phyloP scores from a whole-genome alignment of 805 yeast genomes.

The Candida ortonii region DNA sequence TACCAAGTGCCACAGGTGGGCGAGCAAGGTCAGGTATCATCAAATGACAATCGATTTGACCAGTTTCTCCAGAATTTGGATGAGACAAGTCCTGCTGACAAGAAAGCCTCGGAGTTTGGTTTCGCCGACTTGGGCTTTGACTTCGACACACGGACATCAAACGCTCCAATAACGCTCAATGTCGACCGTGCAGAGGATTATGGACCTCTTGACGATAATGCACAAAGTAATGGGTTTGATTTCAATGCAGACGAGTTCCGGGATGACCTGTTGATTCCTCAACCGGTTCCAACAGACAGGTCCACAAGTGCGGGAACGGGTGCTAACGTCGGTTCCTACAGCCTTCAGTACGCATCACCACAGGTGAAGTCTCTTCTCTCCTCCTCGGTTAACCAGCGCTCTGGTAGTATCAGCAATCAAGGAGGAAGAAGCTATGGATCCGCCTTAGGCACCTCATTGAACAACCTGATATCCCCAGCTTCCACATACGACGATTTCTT shows the following conservation, averaged over 20 bases:
- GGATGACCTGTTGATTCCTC: constrained; percentile 17
- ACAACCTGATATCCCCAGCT: constrained; percentile 33
- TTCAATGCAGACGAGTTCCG: constrained; percentile 14
- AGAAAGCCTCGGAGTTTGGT: constrained; percentile 14
- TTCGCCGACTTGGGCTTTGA: constrained; percentile 13
- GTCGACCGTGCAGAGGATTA: constrained; percentile 16
- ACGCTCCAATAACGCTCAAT: constrained; percentile 12
- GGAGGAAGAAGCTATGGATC: constrained; percentile 29
- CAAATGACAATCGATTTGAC: constrained; percentile 13
- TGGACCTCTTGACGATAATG: constrained; percentile 6
- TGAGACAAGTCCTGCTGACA: constrained; percentile 2
- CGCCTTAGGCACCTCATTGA: constrained; percentile 32
- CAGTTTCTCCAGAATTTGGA: constrained; percentile 16
- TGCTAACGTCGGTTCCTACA: constrained; percentile 7
- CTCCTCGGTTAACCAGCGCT: constrained; percentile 17
- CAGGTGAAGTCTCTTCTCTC: constrained; percentile 20
- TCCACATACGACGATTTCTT: constrained; percentile 34
- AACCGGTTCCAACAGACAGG: constrained; percentile 12
- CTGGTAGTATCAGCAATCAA: constrained; percentile 25
- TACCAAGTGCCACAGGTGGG: constrained; percentile 1
- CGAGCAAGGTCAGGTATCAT: background rate
- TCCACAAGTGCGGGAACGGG: constrained; percentile 16
- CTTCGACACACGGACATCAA: constrained; percentile 1
- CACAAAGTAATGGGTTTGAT: constrained; percentile 6
- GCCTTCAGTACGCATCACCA: constrained; percentile 30